phyloP scores from a whole-genome alignment of 257 asterid species.

The Catharanthus roseus region DNA sequence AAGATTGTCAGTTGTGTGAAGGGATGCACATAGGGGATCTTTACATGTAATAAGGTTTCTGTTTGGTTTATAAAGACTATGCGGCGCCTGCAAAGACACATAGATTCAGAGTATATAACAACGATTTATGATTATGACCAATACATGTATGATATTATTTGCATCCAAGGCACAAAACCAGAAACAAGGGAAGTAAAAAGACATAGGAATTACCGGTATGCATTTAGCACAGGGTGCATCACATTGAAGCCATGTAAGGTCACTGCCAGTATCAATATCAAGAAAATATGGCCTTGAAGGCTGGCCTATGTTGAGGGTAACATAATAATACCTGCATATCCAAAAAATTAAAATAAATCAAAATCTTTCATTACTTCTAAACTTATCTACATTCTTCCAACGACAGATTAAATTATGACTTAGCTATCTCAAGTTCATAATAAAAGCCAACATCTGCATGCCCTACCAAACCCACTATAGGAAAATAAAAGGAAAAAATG shows the following conservation, averaged over 20 bases:
- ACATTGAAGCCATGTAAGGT: slow-evolving; percentile 94
- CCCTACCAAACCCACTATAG: background rate
- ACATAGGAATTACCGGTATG: slow-evolving; percentile 40
- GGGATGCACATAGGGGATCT: slow-evolving; percentile 60
- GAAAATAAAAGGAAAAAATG: background rate
- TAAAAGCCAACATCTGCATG: background rate
- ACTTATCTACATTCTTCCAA: background rate
- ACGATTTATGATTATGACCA: background rate
- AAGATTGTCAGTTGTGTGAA: slow-evolving; percentile 36
- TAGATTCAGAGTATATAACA: background rate
- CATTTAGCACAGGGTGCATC: slow-evolving; percentile 87
- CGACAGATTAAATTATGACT: background rate
- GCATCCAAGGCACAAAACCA: background rate
- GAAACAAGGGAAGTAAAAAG: background rate
- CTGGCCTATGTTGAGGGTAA: slow-evolving; percentile 49
- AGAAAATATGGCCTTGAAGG: slow-evolving; percentile 66
- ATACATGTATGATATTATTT: background rate
- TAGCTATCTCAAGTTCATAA: background rate
- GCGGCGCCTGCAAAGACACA: slow-evolving; percentile 68
- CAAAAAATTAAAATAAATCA: slow-evolving; percentile 6
- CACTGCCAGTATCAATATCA: slow-evolving; percentile 93
- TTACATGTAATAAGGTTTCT: slow-evolving; percentile 45
- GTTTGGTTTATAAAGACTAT: slow-evolving; percentile 63
- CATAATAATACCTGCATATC: slow-evolving; percentile 61
- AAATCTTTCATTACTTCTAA: background rate